Evolutionary conservation across 768 basidiomycete genomes (phyloP), one percentile per base, ranked within the genome.

Genomic region (Mycena kentingensis): DNA sequence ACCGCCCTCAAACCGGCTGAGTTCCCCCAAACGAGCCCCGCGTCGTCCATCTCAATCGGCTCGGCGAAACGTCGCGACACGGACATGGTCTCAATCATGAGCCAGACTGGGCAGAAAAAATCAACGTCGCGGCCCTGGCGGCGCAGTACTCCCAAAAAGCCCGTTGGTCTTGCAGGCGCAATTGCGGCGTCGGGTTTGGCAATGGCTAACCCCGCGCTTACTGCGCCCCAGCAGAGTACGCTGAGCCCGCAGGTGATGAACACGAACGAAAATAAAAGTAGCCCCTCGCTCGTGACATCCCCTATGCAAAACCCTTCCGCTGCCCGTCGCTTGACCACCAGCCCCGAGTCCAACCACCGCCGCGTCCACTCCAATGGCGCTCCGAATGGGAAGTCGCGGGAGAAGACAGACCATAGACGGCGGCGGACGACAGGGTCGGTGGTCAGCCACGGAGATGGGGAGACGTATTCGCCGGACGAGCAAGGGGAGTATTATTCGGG

Each of bases 181-280:
- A 75, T 87, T 44, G 84, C 86, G 1, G 81, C 83, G 2, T 82
- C 83, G 16, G 83, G 85, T 16, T 70, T 85, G 26, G 79, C 84
- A 39, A 87, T 89, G 79, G 81, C 82, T 11, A 81, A 83, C 56
- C 72, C 82, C 0, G 73, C 73, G 1, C 65, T 83, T 49, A 74
- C 75, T 2, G 69, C 78, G 4, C 77, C 79, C 18, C 78, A 78
- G 15, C 73, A 75, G 41, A 69, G 75, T 13, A 74, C 74, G 31
- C 67, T 75, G 25, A 62, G 59, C 36, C 67, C 70, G 27, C 66
- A 67, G 32, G 57, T 64, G 35, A 52, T 55, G 54, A 56, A 60
- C 47, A 24, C 46, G 4, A 54, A 61, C 38, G 54, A 60, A 16
- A 46, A 52, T 34, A 49, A 11, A 43, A 62, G 45, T 19, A 50